Evolutionary conservation across 805 yeast genomes (phyloP).

Genomic region (Candida golubevii): DNA sequence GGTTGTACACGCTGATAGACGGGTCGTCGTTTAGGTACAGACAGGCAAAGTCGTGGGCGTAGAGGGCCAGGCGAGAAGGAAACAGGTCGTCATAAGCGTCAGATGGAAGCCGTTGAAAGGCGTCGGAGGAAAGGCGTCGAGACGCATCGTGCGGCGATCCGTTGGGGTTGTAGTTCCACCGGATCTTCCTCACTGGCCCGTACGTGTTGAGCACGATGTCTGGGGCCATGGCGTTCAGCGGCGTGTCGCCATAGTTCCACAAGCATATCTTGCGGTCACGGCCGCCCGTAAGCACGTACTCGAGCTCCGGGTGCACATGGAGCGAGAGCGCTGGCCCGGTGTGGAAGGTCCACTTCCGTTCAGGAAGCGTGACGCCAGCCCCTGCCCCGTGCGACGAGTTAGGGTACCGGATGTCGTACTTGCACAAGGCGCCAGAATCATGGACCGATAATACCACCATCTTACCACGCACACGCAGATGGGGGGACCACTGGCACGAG

Average conservation of each 20-base stretch:
- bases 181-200: slow-evolving; percentile 71
- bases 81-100: slow-evolving; percentile 16
- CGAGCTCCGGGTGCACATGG: slow-evolving; percentile 83
- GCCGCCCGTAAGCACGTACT: slow-evolving; percentile 87
- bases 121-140: background rate
- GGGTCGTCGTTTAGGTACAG: slow-evolving; percentile 72
- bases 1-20: slow-evolving; percentile 62
- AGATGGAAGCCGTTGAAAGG: background rate
- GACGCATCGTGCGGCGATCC: slow-evolving; percentile 9
- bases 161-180: slow-evolving; percentile 48
- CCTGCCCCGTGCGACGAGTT: slow-evolving; percentile 21
- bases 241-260: slow-evolving; percentile 50
- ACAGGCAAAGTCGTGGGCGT: slow-evolving; percentile 65
- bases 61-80: slow-evolving; percentile 25
- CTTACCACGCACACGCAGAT: slow-evolving; percentile 40
- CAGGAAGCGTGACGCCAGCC: slow-evolving; percentile 40
- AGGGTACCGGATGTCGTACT: slow-evolving; percentile 69
- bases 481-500: slow-evolving; percentile 50
- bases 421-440: slow-evolving; percentile 83
- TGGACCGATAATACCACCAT: slow-evolving; percentile 66
- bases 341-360: slow-evolving; percentile 79
- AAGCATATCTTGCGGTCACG: slow-evolving; percentile 79
- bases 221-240: slow-evolving; percentile 39
- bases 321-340: slow-evolving; percentile 85
- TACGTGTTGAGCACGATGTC: slow-evolving; percentile 71